Conservation (phyloP, 352 stramenopile species). For the Globisporangium spiculum region DNA sequence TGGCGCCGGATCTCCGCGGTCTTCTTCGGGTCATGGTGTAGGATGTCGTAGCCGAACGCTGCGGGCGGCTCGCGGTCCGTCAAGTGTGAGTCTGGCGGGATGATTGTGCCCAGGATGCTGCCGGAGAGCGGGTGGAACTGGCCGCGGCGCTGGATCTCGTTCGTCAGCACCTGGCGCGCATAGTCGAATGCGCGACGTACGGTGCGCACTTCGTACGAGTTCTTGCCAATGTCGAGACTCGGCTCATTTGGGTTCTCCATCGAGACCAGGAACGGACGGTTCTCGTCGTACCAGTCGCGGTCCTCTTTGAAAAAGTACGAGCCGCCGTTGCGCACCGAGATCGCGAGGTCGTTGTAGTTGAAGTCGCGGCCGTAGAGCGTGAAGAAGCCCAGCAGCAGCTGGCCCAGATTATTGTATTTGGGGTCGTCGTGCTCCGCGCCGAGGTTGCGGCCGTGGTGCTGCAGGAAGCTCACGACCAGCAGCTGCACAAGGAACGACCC, state of each 20-base stretch:
- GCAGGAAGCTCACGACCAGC: constrained; percentile 95
- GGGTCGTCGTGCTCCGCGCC: constrained; percentile 52
- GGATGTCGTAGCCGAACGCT: constrained; percentile 66
- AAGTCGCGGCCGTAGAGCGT: constrained; percentile 93
- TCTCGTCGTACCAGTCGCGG: constrained; percentile 60
- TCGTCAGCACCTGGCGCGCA: constrained; percentile 62
- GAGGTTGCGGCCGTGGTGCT: constrained; percentile 79
- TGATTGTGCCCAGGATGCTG: constrained; percentile 75
- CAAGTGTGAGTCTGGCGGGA: constrained; percentile 65
- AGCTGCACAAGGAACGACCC: constrained; percentile 94
- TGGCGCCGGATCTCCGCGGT: constrained; percentile 55
- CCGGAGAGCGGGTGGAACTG: constrained; percentile 59
- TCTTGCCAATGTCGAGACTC: constrained; percentile 89
- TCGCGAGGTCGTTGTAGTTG: constrained; percentile 91
- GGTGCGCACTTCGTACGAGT: constrained; percentile 91
- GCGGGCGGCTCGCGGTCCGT: constrained; percentile 49
- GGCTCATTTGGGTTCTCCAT: constrained; percentile 95
- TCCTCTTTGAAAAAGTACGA: constrained; percentile 92
- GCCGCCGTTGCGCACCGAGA: constrained; percentile 92
- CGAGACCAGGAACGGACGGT: constrained; percentile 84
- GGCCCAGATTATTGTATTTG: constrained; percentile 88
- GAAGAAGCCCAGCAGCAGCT: constrained; percentile 93
- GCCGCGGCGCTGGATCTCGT: constrained; percentile 69
- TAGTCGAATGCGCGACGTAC: constrained; percentile 92
- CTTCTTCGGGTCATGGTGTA: constrained; percentile 69